These are phyloP conservation scores for Trametes punicea DNA, from an alignment of 768 basidiomycete genomes.

Conservation along the genomic window DNA sequence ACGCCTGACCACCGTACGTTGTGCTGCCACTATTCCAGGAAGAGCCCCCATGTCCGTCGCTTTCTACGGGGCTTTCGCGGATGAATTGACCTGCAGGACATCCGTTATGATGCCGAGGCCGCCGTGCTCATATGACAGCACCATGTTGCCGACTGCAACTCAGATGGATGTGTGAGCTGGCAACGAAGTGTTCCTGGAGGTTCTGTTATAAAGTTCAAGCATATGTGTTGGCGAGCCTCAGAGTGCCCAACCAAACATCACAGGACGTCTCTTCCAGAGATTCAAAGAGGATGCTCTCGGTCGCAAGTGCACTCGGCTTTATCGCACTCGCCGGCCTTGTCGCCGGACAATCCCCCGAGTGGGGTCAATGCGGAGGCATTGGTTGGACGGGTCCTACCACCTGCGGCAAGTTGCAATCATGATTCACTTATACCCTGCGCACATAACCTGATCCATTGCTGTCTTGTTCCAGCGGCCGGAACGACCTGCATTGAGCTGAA, in stretches of 20 bases:
- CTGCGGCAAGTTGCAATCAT: slow-evolving; percentile 4
- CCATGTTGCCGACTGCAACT: not conserved
- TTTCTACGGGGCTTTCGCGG: slow-evolving; percentile 4
- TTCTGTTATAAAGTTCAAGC: not conserved
- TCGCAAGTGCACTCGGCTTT: slow-evolving; percentile 17
- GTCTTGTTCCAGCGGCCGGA: slow-evolving; percentile 29
- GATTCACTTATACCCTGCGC: not conserved
- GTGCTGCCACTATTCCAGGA: too few relatives aligned
- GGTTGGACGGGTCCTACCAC: slow-evolving; percentile 18
- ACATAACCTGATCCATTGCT: not conserved
- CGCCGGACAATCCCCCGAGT: slow-evolving; percentile 21
- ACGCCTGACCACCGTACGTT: not conserved
- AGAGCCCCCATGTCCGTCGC: too few relatives aligned
- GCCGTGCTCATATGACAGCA: not conserved
- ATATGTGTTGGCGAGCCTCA: not conserved
- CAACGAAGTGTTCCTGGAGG: not conserved
- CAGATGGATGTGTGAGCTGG: not conserved
- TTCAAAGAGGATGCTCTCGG: not conserved
- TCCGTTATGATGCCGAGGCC: not conserved
- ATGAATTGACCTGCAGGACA: not conserved
- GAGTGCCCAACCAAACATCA: not conserved
- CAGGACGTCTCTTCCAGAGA: not conserved
- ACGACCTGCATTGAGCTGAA: slow-evolving; percentile 37
- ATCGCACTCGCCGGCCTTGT: slow-evolving; percentile 26
- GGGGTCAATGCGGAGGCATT: slow-evolving; percentile 20